These are phyloP conservation scores for Syzygium jambos DNA, from an alignment of 345 rosid genomes.

Conservation along the genomic window DNA sequence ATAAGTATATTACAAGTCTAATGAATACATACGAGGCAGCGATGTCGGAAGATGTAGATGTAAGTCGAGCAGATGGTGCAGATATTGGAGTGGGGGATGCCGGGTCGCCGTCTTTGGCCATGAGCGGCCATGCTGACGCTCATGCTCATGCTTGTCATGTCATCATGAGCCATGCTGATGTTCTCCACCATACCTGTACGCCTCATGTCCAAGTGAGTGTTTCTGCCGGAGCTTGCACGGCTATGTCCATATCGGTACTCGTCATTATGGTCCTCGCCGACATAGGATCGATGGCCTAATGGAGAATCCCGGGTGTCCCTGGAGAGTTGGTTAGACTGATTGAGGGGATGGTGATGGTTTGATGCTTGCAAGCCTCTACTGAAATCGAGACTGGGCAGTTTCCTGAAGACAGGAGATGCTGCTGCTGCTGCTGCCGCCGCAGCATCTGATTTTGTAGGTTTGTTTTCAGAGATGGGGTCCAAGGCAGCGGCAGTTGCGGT, in stretches of 20 bases:
- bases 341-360: constrained; percentile 1
- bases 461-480: constrained; percentile 14
- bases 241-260: not conserved
- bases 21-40: constrained; percentile 37
- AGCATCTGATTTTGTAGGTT: not conserved
- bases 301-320: not conserved
- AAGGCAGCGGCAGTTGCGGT: not conserved
- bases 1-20: not conserved
- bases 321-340: not conserved
- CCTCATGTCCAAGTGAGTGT: not conserved
- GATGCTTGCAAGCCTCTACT: constrained; percentile 22
- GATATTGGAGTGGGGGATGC: constrained; percentile 63
- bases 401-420: not conserved
- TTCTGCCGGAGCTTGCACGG: not conserved
- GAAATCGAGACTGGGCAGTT: constrained; percentile 41
- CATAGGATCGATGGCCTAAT: not conserved
- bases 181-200: not conserved
- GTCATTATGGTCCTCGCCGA: not conserved
- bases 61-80: constrained; percentile 52
- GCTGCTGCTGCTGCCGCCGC: not conserved
- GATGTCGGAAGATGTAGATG: constrained; percentile 43
- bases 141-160: not conserved
- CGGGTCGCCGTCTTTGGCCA: constrained; percentile 32
- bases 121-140: not conserved
- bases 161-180: not conserved